Conservation (phyloP, 345 rosid genomes). For the Acer negundo region DNA sequence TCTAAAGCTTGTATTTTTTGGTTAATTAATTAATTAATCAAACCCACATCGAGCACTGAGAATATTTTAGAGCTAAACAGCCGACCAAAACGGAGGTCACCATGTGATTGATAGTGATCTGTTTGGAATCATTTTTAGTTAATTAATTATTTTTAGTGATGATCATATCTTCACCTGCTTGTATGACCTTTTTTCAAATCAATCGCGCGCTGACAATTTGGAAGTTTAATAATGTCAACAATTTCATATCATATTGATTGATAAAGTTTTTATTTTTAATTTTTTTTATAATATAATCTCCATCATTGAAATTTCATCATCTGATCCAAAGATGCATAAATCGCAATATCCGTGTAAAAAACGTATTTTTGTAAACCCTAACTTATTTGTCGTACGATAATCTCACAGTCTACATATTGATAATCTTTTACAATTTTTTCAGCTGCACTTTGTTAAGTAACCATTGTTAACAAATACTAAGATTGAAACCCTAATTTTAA, state of each 20-base stretch:
- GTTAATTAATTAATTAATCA: constrained; percentile 30
- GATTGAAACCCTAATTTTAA: background rate
- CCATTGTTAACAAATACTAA: background rate
- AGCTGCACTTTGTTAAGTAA: background rate
- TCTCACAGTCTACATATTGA: background rate
- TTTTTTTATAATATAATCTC: too few species aligned
- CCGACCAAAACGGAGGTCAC: constrained; percentile 51
- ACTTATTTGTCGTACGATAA: background rate
- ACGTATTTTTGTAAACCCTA: background rate
- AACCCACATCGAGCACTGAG: constrained; percentile 32
- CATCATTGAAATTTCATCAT: too few species aligned
- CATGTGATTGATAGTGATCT: constrained; percentile 61
- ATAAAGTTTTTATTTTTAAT: too few species aligned
- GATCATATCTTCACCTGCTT: constrained; percentile 34
- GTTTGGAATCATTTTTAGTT: constrained; percentile 35
- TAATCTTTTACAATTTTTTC: background rate
- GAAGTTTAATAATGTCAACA: constrained; percentile 26
- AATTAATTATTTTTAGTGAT: background rate
- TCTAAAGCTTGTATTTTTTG: constrained; percentile 24
- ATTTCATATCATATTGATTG: constrained; percentile 15
- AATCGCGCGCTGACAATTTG: constrained; percentile 20
- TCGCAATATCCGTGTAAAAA: too few species aligned
- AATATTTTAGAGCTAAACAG: constrained; percentile 38
- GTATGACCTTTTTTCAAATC: constrained; percentile 6
- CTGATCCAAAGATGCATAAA: too few species aligned